phyloP scores from a whole-genome alignment of 169 alveolate species.

The Plasmodium gaboni region DNA sequence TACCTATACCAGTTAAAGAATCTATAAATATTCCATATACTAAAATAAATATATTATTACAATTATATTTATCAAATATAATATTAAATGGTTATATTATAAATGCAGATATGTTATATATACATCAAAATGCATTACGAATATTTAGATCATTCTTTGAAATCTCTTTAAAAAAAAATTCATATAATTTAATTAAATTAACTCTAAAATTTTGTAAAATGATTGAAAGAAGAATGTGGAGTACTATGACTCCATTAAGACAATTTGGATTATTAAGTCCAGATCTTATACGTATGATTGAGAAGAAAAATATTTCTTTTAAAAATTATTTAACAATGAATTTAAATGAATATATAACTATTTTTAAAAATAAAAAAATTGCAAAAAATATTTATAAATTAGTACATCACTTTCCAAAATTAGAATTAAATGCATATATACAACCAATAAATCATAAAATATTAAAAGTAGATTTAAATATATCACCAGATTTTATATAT shows the following conservation, averaged over 20 bases:
- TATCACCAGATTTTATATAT: constrained; percentile 97
- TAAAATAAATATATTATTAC: constrained; percentile 96
- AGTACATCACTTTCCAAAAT: constrained; percentile 94
- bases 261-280: constrained; percentile 96
- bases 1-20: constrained; percentile 94
- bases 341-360: constrained; percentile 94
- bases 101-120: constrained; percentile 98
- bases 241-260: constrained; percentile 98
- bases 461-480: constrained; percentile 93
- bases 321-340: constrained; percentile 96
- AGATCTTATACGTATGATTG: constrained; percentile 95
- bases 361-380: constrained; percentile 93
- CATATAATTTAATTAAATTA: constrained; percentile 95
- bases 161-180: constrained; percentile 94
- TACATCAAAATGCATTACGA: constrained; percentile 99
- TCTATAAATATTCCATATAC: constrained; percentile 89
- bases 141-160: constrained; percentile 98
- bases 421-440: constrained; percentile 95
- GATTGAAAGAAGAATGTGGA: constrained; percentile 99
- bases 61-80: constrained; percentile 96
- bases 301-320: constrained; percentile 97
- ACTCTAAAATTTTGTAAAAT: constrained; percentile 95
- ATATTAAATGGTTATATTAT: constrained; percentile 97
- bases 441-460: constrained; percentile 97
- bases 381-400: constrained; percentile 91